Evolutionary conservation across 768 basidiomycete species (phyloP), one percentile per base, ranked within the genome.

Genomic region (Lactarius indigo): DNA sequence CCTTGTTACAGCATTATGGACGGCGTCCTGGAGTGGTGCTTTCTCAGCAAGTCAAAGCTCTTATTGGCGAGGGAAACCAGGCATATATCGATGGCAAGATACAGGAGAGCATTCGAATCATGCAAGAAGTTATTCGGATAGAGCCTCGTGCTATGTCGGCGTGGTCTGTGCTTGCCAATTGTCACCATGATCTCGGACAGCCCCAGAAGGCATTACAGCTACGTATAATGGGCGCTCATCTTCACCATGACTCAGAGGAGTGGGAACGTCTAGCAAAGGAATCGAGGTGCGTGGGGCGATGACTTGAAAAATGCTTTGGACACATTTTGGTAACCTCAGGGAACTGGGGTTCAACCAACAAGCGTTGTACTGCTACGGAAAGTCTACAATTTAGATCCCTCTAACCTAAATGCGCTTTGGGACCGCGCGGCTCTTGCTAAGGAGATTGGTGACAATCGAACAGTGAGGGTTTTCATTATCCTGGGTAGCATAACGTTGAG

Each of bases 81-180:
- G 90, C 90, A 2, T 97, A 92, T 75, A 85, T 96, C 59, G 85
- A 89, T 71, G 84, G 80, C 66, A 77, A 92, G 63, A 78, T 87
- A 10, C 77, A 81, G 2, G 83, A 89, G 70, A 89, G 94, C 1
- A 87, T 94, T 41, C 84, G 86, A 23, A 83, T 89, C 30, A 91
- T 95, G 85, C 88, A 90, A 74, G 94, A 98, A 73, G 92, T 97
- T 70, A 94, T 99, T 62, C 86, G 93, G 10, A 92, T 95, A 64
- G 96, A 99, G 74, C 94, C 96, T 2, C 85, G 91, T 20, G 90
- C 94, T 1, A 80, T 83, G 0, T 78, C 85, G 2, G 91, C 94
- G 1, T 99, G 96, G 96, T 85, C 87, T 9, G 92, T 94, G 0
- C 84, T 98, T 7, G 93, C 91, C 2, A 85, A 89, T 69, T 92